Evolutionary conservation across 768 basidiomycete genomes (phyloP).

Genomic region (Megacollybia marginata): DNA sequence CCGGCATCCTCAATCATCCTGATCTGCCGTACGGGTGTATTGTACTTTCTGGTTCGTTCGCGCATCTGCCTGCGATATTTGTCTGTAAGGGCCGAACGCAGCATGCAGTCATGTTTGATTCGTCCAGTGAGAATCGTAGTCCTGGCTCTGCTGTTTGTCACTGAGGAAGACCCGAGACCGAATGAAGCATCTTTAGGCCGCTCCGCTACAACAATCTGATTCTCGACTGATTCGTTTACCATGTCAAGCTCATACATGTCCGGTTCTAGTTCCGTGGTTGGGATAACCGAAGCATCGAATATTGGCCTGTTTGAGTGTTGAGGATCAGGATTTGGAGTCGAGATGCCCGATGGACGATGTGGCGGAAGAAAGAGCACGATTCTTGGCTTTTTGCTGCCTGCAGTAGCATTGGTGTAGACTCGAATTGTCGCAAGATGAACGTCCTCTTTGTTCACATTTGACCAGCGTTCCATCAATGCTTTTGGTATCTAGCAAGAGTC

Average conservation of each 20-base stretch:
- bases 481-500: constrained; percentile 60
- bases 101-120: constrained; percentile 74
- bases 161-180: constrained; percentile 29
- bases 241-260: constrained; percentile 86
- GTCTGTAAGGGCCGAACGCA: constrained; percentile 61
- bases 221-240: constrained; percentile 78
- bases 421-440: constrained; percentile 80
- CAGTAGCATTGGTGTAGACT: constrained; percentile 52
- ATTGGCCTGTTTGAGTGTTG: constrained; percentile 10
- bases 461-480: constrained; percentile 82
- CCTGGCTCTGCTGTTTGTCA: constrained; percentile 50
- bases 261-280: constrained; percentile 30
- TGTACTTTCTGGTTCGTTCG: constrained; percentile 57
- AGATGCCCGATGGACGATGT: constrained; percentile 15
- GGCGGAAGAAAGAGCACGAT: constrained; percentile 65
- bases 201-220: constrained; percentile 81
- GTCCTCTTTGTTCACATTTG: constrained; percentile 64
- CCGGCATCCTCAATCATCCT: constrained; percentile 69
- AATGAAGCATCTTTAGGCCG: constrained; percentile 58
- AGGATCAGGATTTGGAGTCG: constrained; percentile 12
- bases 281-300: constrained; percentile 28
- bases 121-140: constrained; percentile 75
- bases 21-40: constrained; percentile 59
- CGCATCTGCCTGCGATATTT: constrained; percentile 68
- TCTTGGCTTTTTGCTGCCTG: constrained; percentile 38